Base-by-base conservation (phyloP, 305 asterid species). In the Rubia peregrina region DNA sequence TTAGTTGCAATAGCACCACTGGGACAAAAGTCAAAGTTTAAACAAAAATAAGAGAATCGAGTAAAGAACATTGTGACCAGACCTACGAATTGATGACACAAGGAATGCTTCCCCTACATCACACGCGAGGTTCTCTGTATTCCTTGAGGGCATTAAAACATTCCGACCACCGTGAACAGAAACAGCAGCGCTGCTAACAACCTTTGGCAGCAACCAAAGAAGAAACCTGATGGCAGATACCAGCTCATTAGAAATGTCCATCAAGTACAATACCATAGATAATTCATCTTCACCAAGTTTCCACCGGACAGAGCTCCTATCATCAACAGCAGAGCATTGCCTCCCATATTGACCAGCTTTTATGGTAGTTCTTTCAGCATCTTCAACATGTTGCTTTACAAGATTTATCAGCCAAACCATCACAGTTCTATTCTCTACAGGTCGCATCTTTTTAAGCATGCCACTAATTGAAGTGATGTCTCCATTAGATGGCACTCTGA, bases 271-370 rank as follows among this genome's bases (percentile, higher is more conserved):
- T 61, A 92, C 83, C 56, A 83, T 70, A 17, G 92, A 89, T 60
- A 95, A 72, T 68, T 90, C 97, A 75, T 92, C 93, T 82, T 92
- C 98, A 69, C 98, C 92, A 70, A 95, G 91, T 84, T 88, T 92
- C 99, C 98, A 95, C 68, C 77, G 76, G 8, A 71, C 74, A 65
- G 89, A 76, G 74, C 83, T 83, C 74, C 80, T 85, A 76, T 89
- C 96, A 83, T 89, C 97, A 81, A 67, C 82, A 83, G 86, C 76
- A 64, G 92, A 79, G 71, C 77, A 64, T 1, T 83, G 71, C 83
- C 92, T 83, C 71, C 91, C 87, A 80, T 85, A 82, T 76, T 82
- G 95, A 70, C 95, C 89, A 78, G 77, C 83, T 79, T 90, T 90
- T 72, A 86, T 74, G 36, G 83, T 74, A 75, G 78, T 77, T 83